phyloP scores from a whole-genome alignment of 2,329 filamentous ascomycete species.

The Colletotrichum kahawae region DNA sequence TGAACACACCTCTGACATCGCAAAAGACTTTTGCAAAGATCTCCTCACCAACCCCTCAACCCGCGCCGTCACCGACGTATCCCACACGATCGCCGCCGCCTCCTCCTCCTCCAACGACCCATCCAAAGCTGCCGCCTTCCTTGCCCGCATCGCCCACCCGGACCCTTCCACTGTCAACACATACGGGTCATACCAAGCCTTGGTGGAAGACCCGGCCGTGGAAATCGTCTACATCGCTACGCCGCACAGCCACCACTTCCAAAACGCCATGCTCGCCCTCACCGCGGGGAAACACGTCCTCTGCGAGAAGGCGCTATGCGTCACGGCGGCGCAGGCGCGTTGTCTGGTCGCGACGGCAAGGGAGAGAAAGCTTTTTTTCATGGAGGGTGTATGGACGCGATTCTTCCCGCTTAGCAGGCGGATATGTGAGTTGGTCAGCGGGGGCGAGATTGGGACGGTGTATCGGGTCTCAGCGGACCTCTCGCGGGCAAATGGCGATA shows the following conservation, averaged over 20 bases:
- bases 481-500: slow-evolving; percentile 62
- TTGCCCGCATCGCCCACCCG: slow-evolving; percentile 72
- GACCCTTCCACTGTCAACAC: slow-evolving; percentile 71
- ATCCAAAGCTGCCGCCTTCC: slow-evolving; percentile 79
- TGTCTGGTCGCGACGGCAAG: slow-evolving; percentile 76
- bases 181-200: slow-evolving; percentile 82
- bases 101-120: slow-evolving; percentile 81
- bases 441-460: slow-evolving; percentile 62
- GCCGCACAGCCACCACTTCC: slow-evolving; percentile 91
- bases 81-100: slow-evolving; percentile 75
- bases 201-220: slow-evolving; percentile 78
- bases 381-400: slow-evolving; percentile 90
- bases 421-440: slow-evolving; percentile 66
- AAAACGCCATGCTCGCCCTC: slow-evolving; percentile 82
- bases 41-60: slow-evolving; percentile 74
- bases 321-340: slow-evolving; percentile 77
- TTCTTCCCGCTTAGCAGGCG: slow-evolving; percentile 85
- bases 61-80: slow-evolving; percentile 73
- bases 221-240: slow-evolving; percentile 91
- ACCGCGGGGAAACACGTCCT: slow-evolving; percentile 85
- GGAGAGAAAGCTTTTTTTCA: slow-evolving; percentile 75
- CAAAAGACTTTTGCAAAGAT: slow-evolving; percentile 72
- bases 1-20: not conserved
- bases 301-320: slow-evolving; percentile 89
- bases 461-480: slow-evolving; percentile 64